Evolutionary conservation across 2,329 filamentous ascomycete species (phyloP), one percentile per base, ranked within the genome.

Genomic region (Penicillium sp.): DNA sequence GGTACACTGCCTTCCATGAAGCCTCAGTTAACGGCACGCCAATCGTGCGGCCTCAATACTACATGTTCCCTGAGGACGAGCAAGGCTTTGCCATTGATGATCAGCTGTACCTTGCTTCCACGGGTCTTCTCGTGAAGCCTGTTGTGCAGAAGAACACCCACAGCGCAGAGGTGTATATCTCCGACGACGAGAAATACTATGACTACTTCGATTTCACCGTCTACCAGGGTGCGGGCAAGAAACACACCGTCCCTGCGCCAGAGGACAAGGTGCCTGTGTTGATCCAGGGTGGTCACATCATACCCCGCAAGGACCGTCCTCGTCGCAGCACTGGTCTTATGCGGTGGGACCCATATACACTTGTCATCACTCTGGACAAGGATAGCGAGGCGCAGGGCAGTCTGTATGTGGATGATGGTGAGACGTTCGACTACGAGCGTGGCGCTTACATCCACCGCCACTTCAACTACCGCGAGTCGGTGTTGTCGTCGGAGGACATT

Each of bases 1-100:
- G 92, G 92, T 99, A 99, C 74, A 97, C 93, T 1, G 91, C 93
- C 9, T 99, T 99, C 80, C 91, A 93, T 69, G 86, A 95, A 67
- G 91, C 94, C 13, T 88, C 90, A 64, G 81, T 86, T 16, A 86
- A 90, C 46, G 93, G 92, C 39, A 89, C 86, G 52, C 94, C 94
- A 0, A 93, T 99, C 64, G 80, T 99, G 52, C 85, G 90, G 50
- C 93, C 94, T 10, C 91, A 97, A 77, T 96, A 92, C 77, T 97
- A 93, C 78, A 88, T 91, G 2, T 90, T 96, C 68, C 94, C 94
- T 0, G 79, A 82, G 0, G 91, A 95, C 62, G 93, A 97, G 72
- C 81, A 80, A 46, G 91, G 91, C n/a, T 95, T 97, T 67, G 84
- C 81, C 3, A 81, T 97, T 46, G 94, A 99, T 64, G 89, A 97